Percentiles rank a stretch among this genome's conserved stretches.
Conservation (phyloP, 192 early-diverging fungal species). For the Backusella westeae region DNA sequence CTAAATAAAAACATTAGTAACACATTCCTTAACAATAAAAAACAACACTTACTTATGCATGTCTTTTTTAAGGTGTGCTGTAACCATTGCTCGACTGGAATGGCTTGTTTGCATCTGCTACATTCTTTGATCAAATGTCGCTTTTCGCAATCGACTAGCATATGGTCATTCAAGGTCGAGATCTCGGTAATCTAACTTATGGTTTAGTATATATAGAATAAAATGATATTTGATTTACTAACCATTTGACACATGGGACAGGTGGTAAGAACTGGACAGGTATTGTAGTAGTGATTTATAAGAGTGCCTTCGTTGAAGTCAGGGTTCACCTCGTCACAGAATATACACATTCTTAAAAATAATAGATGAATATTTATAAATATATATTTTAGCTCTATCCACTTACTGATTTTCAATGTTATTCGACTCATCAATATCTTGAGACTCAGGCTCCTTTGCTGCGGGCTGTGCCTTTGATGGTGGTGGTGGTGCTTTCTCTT, state of each 20-base stretch:
- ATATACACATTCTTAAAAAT: conserved; percentile 55
- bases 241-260: conserved; percentile 73
- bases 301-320: conserved; percentile 68
- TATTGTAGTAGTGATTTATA: conserved; percentile 75
- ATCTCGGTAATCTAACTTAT: conserved; percentile 68
- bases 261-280: conserved; percentile 68
- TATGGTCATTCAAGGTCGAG: conserved; percentile 60
- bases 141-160: conserved; percentile 64
- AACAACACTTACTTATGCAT: conserved; percentile 14
- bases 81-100: conserved; percentile 31
- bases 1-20: no score
- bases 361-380: not conserved
- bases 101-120: conserved; percentile 34
- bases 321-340: conserved; percentile 66
- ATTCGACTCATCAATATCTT: not conserved
- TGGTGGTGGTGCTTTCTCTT: not conserved
- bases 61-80: conserved; percentile 28
- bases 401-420: conserved; percentile 17
- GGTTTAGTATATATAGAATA: not conserved
- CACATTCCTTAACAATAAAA: not conserved
- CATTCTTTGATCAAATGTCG: conserved; percentile 57
- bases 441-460: not conserved
- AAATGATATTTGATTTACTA: conserved; percentile 15
- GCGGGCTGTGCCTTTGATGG: not conserved
- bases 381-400: no score